Base-by-base conservation (phyloP, 2,329 filamentous ascomycete species). In the Davidsoniella neocaledoniae region DNA sequence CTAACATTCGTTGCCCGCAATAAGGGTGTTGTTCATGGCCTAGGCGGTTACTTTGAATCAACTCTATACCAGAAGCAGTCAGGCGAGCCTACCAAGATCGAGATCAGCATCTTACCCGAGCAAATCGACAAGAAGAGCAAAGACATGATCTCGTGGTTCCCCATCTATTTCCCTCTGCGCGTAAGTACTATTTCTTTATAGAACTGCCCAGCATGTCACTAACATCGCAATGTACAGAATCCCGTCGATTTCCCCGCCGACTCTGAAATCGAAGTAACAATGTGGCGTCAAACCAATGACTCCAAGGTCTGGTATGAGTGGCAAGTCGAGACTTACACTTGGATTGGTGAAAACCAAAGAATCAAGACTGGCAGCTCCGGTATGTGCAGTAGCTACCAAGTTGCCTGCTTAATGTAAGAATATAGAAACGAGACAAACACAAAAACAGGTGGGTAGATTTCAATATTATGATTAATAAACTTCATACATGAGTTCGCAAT, bases 61-160 rank as follows among this genome's bases (percentile, higher is more conserved):
- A 86, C 94, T n/a, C 72, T 98, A 17, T 98, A 96, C 61, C 74
- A 71, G 10, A 64, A 58, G 25, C 61, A 58, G 26, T 58, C 56
- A 49, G 63, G 58, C 5, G 63, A 65, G 21, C 60, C 60, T 55
- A 58, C 68, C 1, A 79, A 77, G 57, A 77, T 95, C 4, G 90
- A 96, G 67, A 73, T 98, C 53, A 94, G 86, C 59, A 98, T 84
- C 3, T 83, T 94, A 59, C 93, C 91, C 0, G 83, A 94, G 55
- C 85, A 82, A 26, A 96, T 98, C 66, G 86, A 91, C 50, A 69
- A 70, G 51, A 96, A 96, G 75, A 94, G 87, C 70, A 83, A 83
- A 61, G 88, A 93, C 58, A 98, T 98, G 93, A 94, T 95, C 55
- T 94, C 86, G 50, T 98, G 91, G 91, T 98, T 98, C 63, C 91